phyloP scores from a whole-genome alignment of 1,284 basidiomycete species.

The Ganoderma multipileum region DNA sequence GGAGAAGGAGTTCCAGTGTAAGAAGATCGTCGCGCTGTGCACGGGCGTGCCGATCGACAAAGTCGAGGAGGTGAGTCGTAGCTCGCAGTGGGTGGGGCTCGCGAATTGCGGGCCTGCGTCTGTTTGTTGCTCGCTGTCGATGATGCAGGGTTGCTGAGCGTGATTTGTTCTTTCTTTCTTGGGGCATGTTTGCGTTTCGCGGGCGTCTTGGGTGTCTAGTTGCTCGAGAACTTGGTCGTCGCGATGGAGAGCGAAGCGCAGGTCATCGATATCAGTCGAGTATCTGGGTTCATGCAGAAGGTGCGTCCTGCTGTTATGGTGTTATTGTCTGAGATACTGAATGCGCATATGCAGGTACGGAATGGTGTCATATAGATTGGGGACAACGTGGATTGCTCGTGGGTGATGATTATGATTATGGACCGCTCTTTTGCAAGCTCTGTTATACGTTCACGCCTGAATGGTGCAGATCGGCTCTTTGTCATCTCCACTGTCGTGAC shows the following conservation, averaged over 20 bases:
- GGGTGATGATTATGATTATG: conserved; percentile 18
- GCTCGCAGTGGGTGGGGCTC: conserved; percentile 4
- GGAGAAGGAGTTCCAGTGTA: conserved; percentile 89
- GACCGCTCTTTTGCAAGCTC: neutral
- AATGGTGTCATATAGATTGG: conserved; percentile 68
- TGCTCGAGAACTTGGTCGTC: conserved; percentile 87
- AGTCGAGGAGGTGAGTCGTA: conserved; percentile 82
- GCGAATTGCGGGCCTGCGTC: neutral
- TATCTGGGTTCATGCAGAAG: conserved; percentile 91
- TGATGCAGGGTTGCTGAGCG: conserved; percentile 17
- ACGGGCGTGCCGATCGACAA: conserved; percentile 88
- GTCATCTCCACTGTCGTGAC: conserved; percentile 14
- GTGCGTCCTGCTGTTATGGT: conserved; percentile 42
- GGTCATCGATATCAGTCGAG: conserved; percentile 83
- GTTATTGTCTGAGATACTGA: conserved; percentile 12
- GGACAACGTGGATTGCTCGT: neutral
- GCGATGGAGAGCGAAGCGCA: conserved; percentile 91
- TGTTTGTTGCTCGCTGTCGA: conserved; percentile 17
- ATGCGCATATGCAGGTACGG: conserved; percentile 54
- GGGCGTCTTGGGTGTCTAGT: conserved; percentile 50
- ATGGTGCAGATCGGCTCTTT: conserved; percentile 8
- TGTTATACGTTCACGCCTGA: conserved; percentile 2
- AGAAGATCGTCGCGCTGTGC: conserved; percentile 90
- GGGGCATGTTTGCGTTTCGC: neutral
- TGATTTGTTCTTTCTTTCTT: neutral